Evolutionary conservation across 164 flowering plant species (phyloP), one percentile per base, ranked within the genome.

Genomic region (Berberis vulgaris): DNA sequence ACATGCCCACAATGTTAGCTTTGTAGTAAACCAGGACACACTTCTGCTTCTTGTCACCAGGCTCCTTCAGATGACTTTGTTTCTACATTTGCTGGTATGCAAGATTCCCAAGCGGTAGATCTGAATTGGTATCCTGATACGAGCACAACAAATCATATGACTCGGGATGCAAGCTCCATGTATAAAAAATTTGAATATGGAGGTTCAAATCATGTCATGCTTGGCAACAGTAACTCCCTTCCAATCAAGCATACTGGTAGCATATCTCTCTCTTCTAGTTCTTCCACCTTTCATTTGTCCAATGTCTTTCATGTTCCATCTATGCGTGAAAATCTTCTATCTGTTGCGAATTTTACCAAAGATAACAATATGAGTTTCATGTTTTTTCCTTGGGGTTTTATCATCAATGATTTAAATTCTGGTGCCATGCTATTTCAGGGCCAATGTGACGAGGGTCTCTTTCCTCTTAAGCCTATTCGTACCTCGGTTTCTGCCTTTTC

Each of bases 101-200:
- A 61, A 9, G 8, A 46, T 46, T n/a, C 64, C 40, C 54, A 46
- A 26, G 2, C 54, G 1, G 3, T 1, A 38, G 64, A 61, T 39
- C 54, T 54, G 26, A 61, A 47, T 7, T 39, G 64, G 53, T 40
- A 46, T 40, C 41, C 12, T 1, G 54, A 61, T 54, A 26, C 64
- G 0, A 39, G 64, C 40, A n/a, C 54, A 2, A 49, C 64, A 39
- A 39, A 61, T 10, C 64, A 61, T 40, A 61, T 44, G 62, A 60
- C 41, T 5, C 43, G 64, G 1, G 43, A 49, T 40, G 43, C 64
- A 46, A 43, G 64, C 2, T 46, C 53, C 39, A 46, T 61, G 54
- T 2, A 2, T 46, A 53, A 59, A 6, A 46, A 2, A 8, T 46
- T 40, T 45, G 50, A 12, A 3, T 60, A 60, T 60, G 50, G 40